Evolutionary conservation across 148 eudicot genomes (phyloP), one percentile per base, ranked within the genome.

Genomic region (Rhododendron kiyosumense): DNA sequence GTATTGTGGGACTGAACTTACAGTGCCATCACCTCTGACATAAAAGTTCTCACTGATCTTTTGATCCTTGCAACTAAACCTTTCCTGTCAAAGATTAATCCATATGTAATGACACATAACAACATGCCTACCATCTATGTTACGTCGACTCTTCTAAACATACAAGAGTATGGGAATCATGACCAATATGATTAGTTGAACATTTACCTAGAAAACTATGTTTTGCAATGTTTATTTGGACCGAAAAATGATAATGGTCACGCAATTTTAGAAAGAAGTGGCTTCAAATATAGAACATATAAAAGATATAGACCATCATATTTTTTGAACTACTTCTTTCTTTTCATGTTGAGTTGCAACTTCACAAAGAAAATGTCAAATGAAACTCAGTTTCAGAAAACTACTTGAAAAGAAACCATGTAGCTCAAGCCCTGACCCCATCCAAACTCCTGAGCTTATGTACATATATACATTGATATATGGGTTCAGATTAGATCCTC

Each of bases 11-110:
- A 54, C 52, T 24, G 73, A 32, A 92, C 98, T 93, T 89, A 97
- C 99, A 57, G 98, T 97, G 73, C 98, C 99, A 89, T 97, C 99
- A 43, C 99, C 99, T 89, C 99, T 92, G 86, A 95, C 99, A 89
- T 93, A 97, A 85, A 97, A 97, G 87, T 97, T 95, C 86, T 97
- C 98, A 87, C 99, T 95, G 86, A 97, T 97, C 87, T 91, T 94
- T 85, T 97, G 98, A 89, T 97, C 98, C 91, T 95, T 97, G 91
- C 93, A 88, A 84, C 90, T 91, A 76, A 97, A 90, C 86, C 99
- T 90, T 90, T 97, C 96, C 99, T 97, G 93, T 49, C 78, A 88
- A 18, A 74, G 61, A 14, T 49, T 10, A 57, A 49, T 69, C 49
- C 71, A 75, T 41, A 86, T 86, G 75, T 34, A 26, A 11, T 17